Conservation (phyloP, 2,329 filamentous ascomycete genomes). For the Epichloe gansuensis region DNA sequence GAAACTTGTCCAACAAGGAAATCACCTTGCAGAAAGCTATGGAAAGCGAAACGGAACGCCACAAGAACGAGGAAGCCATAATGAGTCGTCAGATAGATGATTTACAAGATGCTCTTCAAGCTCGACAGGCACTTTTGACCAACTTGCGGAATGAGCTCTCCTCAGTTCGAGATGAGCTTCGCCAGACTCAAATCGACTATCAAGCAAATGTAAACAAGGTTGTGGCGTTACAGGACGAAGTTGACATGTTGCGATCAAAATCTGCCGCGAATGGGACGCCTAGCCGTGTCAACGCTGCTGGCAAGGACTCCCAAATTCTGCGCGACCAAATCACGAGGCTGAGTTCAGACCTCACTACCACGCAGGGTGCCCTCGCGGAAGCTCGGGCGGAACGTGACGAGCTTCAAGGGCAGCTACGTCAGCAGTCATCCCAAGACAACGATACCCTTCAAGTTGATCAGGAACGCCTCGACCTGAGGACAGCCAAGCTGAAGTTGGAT, state of each 20-base stretch:
- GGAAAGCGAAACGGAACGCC: constrained; percentile 58
- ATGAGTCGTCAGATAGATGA: constrained; percentile 64
- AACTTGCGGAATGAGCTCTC: constrained; percentile 55
- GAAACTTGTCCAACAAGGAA: constrained; percentile 56
- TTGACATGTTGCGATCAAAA: constrained; percentile 53
- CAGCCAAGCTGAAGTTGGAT: constrained; percentile 55
- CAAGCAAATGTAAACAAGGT: constrained; percentile 52
- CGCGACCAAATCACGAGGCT: constrained; percentile 50
- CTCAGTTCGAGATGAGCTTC: constrained; percentile 54
- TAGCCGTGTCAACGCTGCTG: constrained; percentile 39
- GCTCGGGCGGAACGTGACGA: constrained; percentile 55
- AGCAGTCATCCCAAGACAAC: constrained; percentile 40
- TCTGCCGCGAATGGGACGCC: neutral
- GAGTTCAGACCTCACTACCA: constrained; percentile 46
- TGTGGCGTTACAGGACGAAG: constrained; percentile 59
- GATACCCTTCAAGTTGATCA: constrained; percentile 52
- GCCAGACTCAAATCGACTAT: constrained; percentile 53
- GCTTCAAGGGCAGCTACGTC: constrained; percentile 47
- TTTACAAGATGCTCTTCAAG: constrained; percentile 57
- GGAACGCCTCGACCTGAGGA: constrained; percentile 56
- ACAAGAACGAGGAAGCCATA: constrained; percentile 57
- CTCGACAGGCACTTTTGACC: constrained; percentile 53
- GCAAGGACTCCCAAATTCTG: constrained; percentile 48
- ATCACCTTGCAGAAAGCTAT: constrained; percentile 54
- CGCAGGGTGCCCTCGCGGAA: constrained; percentile 44